Evolutionary conservation across 2,329 filamentous ascomycete species (phyloP).

Genomic region (Myriangium duriaei): DNA sequence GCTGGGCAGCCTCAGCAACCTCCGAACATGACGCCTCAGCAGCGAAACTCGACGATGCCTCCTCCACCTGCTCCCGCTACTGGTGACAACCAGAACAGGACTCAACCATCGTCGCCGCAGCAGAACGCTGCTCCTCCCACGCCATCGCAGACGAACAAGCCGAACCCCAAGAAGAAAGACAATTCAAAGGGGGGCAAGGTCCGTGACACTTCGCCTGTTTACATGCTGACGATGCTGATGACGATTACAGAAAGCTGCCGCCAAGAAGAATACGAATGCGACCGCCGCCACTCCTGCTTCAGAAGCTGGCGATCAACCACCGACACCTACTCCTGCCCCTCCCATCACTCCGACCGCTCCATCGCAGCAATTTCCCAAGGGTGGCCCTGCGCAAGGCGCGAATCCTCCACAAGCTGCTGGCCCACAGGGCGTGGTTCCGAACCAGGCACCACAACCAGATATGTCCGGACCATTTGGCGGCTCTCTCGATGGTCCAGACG

Average conservation of each 20-base stretch:
- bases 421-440: constrained; percentile 13
- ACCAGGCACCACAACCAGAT: constrained; percentile 16
- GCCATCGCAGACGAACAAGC: constrained; percentile 59
- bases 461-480: constrained; percentile 31
- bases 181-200: constrained; percentile 57
- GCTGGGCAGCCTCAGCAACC: constrained; percentile 36
- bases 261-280: constrained; percentile 26
- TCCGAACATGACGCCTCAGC: constrained; percentile 56
- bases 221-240: constrained; percentile 15
- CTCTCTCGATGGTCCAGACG: constrained; percentile 22
- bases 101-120: constrained; percentile 35
- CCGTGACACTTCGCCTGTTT: constrained; percentile 25
- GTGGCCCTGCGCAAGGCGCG: constrained; percentile 19
- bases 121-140: constrained; percentile 55
- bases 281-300: constrained; percentile 30
- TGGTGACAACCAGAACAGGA: constrained; percentile 20
- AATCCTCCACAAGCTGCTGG: constrained; percentile 23
- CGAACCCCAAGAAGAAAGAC: constrained; percentile 63
- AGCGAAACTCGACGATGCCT: constrained; percentile 47
- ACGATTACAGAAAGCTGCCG: constrained; percentile 14
- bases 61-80: constrained; percentile 36
- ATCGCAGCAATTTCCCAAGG: constrained; percentile 26
- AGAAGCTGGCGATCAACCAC: constrained; percentile 30
- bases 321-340: constrained; percentile 37
- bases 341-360: constrained; percentile 34